Evolutionary conservation across 192 early-diverging fungal genomes (phyloP), one percentile per base, ranked within the genome.

Genomic region (Helicostylum pulchrum): DNA sequence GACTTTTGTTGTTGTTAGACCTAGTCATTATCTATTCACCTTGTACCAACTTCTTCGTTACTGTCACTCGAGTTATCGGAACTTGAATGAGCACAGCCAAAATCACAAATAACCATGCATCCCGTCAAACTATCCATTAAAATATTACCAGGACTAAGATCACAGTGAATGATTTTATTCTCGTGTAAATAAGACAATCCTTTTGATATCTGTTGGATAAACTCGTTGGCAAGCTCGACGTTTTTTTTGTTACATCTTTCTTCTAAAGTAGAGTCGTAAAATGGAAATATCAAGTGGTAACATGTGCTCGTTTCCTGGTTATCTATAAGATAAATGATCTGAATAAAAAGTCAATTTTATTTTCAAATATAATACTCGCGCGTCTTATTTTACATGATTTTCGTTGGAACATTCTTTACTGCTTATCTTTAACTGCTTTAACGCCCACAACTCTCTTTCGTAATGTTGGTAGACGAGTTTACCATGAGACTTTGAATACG

Each of bases 21-120:
- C 2, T 26, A 26, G 26, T 2, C 2, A 26, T 26, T 26, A 26
- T 26, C 26, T 26, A 26, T 26, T 26, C 20, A 64, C 62, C 62
- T 64, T 64, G 62, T 64, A 23, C 62, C 62, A 23, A 64, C 47
- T 15, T 52, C 62, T 42, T 64, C 62, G 15, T 42, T 10, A 26
- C 43, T 51, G 23, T 34, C 39, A 7, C 6, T 23, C 10, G n/a
- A 20, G 23, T 12, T 31, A 43, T 23, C 11, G 2, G 11, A 14
- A 36, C 15, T 12, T 15, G 39, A 53, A 44, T 64, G 51, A 14
- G 50, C 51, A 53, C 62, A 64, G 11, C 62, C 62, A 64, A 64
- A 64, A 45, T 64, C 62, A 54, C 51, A 34, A 20, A 64, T 39
- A 15, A 44, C 51, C 48, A 50, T 52, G 0, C 30, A 17, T 7